Evolutionary conservation across 306 rosid species (phyloP).

Genomic region (Cucurbita pepo): DNA sequence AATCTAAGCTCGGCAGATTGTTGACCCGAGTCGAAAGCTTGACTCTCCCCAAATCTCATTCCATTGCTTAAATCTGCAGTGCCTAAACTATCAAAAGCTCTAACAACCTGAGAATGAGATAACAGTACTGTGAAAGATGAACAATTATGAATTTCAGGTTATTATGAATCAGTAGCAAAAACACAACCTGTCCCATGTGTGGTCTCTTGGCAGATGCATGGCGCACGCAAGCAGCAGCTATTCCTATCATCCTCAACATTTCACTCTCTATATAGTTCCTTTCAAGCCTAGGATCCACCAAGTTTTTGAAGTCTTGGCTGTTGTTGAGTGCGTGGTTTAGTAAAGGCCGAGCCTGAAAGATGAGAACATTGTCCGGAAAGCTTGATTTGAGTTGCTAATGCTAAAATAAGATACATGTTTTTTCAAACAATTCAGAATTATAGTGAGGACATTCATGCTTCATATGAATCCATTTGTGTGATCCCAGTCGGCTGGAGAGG

Average conservation of each 20-base stretch:
- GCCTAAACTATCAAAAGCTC: conserved; percentile 63
- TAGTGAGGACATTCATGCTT: not conserved
- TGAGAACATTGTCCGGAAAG: conserved; percentile 15
- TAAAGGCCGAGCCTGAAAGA: conserved; percentile 72
- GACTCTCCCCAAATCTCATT: conserved; percentile 76
- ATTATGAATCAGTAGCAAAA: not conserved
- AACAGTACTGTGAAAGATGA: not conserved
- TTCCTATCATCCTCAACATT: conserved; percentile 53
- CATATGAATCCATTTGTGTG: not conserved
- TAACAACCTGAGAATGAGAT: conserved; percentile 45
- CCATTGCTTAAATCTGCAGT: conserved; percentile 65
- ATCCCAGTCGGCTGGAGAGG: too few species aligned
- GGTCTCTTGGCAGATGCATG: conserved; percentile 76
- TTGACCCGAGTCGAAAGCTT: conserved; percentile 46
- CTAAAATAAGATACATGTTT: not conserved
- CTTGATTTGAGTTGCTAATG: not conserved
- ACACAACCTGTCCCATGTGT: conserved; percentile 77
- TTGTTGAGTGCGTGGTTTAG: conserved; percentile 57
- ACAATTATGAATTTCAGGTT: not conserved
- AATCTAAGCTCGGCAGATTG: conserved; percentile 56
- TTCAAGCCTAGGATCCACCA: conserved; percentile 59
- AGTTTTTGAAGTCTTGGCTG: conserved; percentile 29
- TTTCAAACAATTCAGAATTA: not conserved
- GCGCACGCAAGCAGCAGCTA: conserved; percentile 80
- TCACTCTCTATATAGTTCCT: conserved; percentile 51